Conservation (phyloP, 2,329 filamentous ascomycete species). For the Cercospora sojina region DNA sequence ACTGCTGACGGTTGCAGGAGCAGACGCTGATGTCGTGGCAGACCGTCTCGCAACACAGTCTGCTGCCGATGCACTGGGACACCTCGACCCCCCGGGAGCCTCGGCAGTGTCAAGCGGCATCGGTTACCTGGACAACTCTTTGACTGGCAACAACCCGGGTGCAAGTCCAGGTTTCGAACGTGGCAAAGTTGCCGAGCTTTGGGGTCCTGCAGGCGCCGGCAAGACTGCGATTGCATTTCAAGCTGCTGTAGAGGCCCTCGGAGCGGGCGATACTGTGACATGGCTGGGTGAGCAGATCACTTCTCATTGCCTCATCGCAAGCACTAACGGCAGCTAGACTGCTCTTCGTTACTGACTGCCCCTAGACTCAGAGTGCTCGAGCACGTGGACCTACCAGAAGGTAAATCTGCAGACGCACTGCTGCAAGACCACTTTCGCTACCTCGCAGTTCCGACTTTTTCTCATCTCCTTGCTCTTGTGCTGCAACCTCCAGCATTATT, state of each 20-base stretch:
- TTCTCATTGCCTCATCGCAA: not conserved
- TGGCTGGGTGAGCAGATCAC: constrained; percentile 58
- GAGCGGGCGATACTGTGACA: constrained; percentile 62
- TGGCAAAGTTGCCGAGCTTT: constrained; percentile 81
- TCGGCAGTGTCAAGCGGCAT: constrained; percentile 18
- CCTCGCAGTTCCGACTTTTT: constrained; percentile 58
- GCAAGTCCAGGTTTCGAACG: constrained; percentile 61
- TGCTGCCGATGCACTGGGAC: constrained; percentile 17
- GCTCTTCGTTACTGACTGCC: constrained; percentile 17
- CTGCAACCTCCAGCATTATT: constrained; percentile 64
- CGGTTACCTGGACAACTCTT: constrained; percentile 14
- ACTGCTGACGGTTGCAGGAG: not conserved
- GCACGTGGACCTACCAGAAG: not conserved
- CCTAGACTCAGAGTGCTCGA: constrained; percentile 8
- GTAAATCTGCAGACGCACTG: not conserved
- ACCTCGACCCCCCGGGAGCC: not conserved
- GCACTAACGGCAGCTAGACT: constrained; percentile 7
- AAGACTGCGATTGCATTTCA: constrained; percentile 73
- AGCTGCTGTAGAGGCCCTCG: constrained; percentile 56
- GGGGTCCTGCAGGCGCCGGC: constrained; percentile 80
- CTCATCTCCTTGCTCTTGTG: constrained; percentile 70
- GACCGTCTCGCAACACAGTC: constrained; percentile 24
- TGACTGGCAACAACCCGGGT: constrained; percentile 10
- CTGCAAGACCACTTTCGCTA: constrained; percentile 56
- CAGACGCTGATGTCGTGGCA: not conserved